phyloP scores from a whole-genome alignment of 176 grass and related monocot genomes.

The Urochloa ruziziensis region DNA sequence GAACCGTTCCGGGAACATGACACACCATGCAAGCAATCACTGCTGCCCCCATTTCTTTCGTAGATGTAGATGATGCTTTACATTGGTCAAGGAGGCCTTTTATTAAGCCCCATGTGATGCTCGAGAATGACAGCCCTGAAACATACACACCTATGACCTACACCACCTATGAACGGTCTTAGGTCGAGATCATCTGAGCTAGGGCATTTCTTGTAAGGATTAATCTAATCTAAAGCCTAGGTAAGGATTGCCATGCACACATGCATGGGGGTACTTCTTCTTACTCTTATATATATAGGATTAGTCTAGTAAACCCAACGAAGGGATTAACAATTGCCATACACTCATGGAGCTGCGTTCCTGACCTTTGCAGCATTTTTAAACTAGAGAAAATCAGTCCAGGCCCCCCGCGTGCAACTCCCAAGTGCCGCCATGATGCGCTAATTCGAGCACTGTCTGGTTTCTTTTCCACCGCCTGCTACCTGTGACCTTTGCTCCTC shows the following conservation, averaged over 20 bases:
- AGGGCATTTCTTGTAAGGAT: slow-evolving; percentile 17
- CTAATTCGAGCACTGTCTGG: too few species aligned
- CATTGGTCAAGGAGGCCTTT: slow-evolving; percentile 16
- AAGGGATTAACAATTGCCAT: not conserved
- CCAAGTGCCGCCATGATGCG: slow-evolving; percentile 40
- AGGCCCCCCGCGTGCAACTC: not conserved
- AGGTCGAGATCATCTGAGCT: not conserved
- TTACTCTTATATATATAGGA: too few species aligned
- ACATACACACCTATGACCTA: not conserved
- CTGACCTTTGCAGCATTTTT: not conserved
- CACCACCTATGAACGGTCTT: not conserved
- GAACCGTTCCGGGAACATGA: slow-evolving; percentile 25
- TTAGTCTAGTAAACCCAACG: not conserved
- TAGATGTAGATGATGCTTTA: not conserved
- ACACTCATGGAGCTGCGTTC: slow-evolving; percentile 3
- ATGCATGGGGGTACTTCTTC: not conserved
- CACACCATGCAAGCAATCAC: too few species aligned
- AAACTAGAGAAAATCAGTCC: not conserved
- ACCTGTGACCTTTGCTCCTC: not conserved
- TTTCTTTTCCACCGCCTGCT: not conserved
- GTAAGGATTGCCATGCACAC: slow-evolving; percentile 5
- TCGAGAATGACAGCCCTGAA: slow-evolving; percentile 38
- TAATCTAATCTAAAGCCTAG: not conserved
- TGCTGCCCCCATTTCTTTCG: too few species aligned
- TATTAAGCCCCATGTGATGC: slow-evolving; percentile 21